Evolutionary conservation across 2,329 filamentous ascomycete species (phyloP).

Genomic region (Ploettnerulaceae sp.): DNA sequence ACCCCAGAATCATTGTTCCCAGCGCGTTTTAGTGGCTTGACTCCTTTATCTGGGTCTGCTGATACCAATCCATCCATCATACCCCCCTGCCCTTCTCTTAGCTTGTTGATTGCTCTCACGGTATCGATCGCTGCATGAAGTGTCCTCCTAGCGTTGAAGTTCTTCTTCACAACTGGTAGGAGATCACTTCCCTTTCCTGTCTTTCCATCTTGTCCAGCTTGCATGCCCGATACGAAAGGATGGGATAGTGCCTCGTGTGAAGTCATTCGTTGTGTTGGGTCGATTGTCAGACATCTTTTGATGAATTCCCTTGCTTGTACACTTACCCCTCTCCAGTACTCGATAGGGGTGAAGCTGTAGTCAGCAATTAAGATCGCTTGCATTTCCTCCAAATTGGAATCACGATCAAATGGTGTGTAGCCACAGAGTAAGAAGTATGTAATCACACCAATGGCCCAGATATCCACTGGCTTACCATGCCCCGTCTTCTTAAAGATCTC

Average conservation of each 20-base stretch:
- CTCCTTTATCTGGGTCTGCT: slow-evolving; percentile 44
- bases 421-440: slow-evolving; percentile 98
- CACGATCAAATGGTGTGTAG: slow-evolving; percentile 96
- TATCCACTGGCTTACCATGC: slow-evolving; percentile 95
- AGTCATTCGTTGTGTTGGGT: slow-evolving; percentile 82
- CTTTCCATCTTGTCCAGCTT: slow-evolving; percentile 39
- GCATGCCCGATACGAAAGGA: slow-evolving; percentile 55
- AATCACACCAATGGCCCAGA: slow-evolving; percentile 98
- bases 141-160: slow-evolving; percentile 66
- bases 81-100: slow-evolving; percentile 55
- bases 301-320: slow-evolving; percentile 87
- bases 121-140: slow-evolving; percentile 68
- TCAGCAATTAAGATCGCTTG: slow-evolving; percentile 95
- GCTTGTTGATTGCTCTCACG: slow-evolving; percentile 65
- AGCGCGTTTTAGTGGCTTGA: slow-evolving; percentile 30
- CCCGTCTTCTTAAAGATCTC: slow-evolving; percentile 99
- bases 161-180: slow-evolving; percentile 66
- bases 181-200: slow-evolving; percentile 54
- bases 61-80: slow-evolving; percentile 58
- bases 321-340: slow-evolving; percentile 96
- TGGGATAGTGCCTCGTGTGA: slow-evolving; percentile 73
- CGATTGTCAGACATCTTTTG: slow-evolving; percentile 82
- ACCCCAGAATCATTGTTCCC: slow-evolving; percentile 45
- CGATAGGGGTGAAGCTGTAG: slow-evolving; percentile 88
- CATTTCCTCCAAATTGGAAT: slow-evolving; percentile 98